Conservation (phyloP, 495 filamentous ascomycete genomes). For the Lepidopterella palustris region DNA sequence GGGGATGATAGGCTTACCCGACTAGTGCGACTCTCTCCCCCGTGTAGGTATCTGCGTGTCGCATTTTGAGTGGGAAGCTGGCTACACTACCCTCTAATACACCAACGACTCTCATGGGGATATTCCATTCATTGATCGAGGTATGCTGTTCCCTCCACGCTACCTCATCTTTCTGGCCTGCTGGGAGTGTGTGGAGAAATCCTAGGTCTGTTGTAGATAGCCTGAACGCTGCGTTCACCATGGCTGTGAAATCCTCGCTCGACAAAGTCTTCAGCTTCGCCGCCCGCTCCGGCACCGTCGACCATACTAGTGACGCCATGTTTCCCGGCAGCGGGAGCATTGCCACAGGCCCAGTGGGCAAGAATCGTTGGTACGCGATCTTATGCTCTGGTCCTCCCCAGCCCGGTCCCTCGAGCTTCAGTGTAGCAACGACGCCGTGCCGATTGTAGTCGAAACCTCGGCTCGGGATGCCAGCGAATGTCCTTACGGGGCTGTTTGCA, state of each 20-base stretch:
- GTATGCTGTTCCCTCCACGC: conserved; percentile 74
- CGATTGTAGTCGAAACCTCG: conserved; percentile 90
- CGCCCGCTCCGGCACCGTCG: conserved; percentile 72
- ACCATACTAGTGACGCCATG: conserved; percentile 85
- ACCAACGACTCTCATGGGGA: conserved; percentile 54
- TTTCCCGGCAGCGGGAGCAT: conserved; percentile 85
- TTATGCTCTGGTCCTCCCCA: conserved; percentile 51
- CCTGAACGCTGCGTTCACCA: conserved; percentile 92
- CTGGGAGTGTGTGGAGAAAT: conserved; percentile 61
- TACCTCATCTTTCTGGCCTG: conserved; percentile 65
- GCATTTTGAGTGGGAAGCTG: conserved; percentile 82
- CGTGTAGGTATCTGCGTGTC: conserved; percentile 88
- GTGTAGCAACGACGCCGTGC: conserved; percentile 84
- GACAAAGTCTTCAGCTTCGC: conserved; percentile 70
- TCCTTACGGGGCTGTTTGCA: conserved; percentile 85
- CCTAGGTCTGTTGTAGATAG: conserved; percentile 69
- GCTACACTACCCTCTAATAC: conserved; percentile 79
- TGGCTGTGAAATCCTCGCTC: conserved; percentile 64
- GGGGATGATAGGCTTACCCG: conserved; percentile 38
- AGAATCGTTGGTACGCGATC: conserved; percentile 90
- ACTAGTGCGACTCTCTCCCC: conserved; percentile 81
- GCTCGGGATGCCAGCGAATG: conserved; percentile 77
- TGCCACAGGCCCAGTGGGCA: conserved; percentile 85
- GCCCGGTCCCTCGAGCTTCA: conserved; percentile 55
- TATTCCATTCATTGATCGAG: conserved; percentile 38